These are phyloP conservation scores for Saturnispora hagleri DNA, from an alignment of 805 yeast species.

Conservation along the genomic window DNA sequence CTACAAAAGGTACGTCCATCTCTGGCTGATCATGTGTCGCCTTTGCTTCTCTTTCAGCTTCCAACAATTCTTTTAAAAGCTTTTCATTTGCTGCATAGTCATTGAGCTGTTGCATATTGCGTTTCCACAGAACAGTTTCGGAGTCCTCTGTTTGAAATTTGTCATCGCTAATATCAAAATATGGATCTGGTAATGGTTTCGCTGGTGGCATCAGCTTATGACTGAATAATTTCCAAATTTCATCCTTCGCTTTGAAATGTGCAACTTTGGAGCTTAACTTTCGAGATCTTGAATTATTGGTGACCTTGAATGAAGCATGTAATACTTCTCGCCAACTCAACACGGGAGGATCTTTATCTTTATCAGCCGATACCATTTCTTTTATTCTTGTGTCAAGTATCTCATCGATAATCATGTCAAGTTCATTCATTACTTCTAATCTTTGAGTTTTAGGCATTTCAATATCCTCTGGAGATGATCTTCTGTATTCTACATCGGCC, in stretches of 20 bases:
- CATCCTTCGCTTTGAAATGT: background rate
- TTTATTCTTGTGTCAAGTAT: background rate
- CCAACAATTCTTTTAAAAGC: background rate
- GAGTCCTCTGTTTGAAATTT: background rate
- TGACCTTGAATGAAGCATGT: background rate
- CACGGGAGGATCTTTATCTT: background rate
- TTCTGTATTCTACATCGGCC: background rate
- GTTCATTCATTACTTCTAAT: background rate
- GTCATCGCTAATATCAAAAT: background rate
- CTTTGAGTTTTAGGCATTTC: background rate
- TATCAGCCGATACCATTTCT: background rate
- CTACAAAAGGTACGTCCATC: background rate
- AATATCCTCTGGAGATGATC: slow-evolving; percentile 2
- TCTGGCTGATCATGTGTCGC: background rate
- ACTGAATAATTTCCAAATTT: background rate
- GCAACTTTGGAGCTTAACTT: background rate
- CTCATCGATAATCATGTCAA: slow-evolving; percentile 1
- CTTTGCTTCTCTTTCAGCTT: background rate
- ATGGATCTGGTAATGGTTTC: slow-evolving; percentile 3
- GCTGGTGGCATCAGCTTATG: background rate
- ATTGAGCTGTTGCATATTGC: background rate
- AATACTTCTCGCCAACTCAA: slow-evolving; percentile 1
- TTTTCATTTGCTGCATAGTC: background rate
- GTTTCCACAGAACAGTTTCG: background rate
- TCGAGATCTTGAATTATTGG: background rate